Percentiles rank a stretch among this genome's conserved stretches.
Evolutionary conservation across 2,329 filamentous ascomycete species (phyloP).

Genomic region (Nigrospora oryzae): DNA sequence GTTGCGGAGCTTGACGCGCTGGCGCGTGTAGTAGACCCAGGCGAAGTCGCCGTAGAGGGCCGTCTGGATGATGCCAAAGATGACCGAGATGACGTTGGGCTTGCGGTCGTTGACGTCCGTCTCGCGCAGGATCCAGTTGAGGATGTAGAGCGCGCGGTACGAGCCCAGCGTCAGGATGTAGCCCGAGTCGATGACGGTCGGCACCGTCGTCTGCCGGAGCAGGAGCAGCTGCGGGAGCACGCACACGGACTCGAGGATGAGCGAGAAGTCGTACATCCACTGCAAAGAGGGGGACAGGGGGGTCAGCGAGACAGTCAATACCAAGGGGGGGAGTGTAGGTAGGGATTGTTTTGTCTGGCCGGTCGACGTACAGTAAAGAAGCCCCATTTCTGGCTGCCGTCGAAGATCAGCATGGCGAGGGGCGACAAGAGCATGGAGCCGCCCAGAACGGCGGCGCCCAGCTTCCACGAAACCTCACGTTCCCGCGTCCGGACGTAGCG

Average conservation of each 20-base stretch:
- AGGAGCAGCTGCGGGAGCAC: conserved; percentile 87
- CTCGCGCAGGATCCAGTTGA: conserved; percentile 79
- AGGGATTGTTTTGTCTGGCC: not conserved
- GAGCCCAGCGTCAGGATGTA: conserved; percentile 83
- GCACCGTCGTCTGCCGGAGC: conserved; percentile 87
- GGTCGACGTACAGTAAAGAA: conserved; percentile 37
- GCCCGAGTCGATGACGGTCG: conserved; percentile 94
- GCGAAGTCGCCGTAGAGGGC: conserved; percentile 88
- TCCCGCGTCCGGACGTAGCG: conserved; percentile 83
- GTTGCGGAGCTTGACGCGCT: conserved; percentile 84
- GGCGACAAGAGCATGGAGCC: conserved; percentile 63
- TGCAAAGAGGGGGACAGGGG: conserved; percentile 24
- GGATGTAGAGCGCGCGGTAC: conserved; percentile 80
- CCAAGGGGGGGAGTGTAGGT: not conserved
- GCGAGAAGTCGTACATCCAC: conserved; percentile 81
- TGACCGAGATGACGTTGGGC: conserved; percentile 65
- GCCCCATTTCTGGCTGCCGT: conserved; percentile 33
- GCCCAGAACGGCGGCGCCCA: conserved; percentile 62
- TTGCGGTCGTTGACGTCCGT: conserved; percentile 48
- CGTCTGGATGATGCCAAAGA: conserved; percentile 86
- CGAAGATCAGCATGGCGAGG: conserved; percentile 63
- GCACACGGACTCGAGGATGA: conserved; percentile 85
- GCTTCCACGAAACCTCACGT: conserved; percentile 86
- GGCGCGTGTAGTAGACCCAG: conserved; percentile 92
- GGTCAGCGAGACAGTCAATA: conserved; percentile 6